Evolutionary conservation across 495 filamentous ascomycete species (phyloP), one percentile per base, ranked within the genome.

Genomic region (Penicillium soppii): DNA sequence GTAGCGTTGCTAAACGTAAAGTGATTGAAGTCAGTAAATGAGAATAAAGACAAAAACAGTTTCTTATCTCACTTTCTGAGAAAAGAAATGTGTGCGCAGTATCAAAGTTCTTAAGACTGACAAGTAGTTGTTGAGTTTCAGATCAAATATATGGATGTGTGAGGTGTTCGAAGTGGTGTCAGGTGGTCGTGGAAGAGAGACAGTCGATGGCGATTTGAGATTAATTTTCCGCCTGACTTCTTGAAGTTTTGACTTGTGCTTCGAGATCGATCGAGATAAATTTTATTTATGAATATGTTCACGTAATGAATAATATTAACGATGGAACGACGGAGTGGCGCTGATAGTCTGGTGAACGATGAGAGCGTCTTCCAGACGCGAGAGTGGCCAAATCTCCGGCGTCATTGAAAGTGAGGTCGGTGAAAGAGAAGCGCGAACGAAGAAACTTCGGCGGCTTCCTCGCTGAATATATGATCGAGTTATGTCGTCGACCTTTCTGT

Each of bases 301-400:
- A 35, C 1, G 30, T 37, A 29, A 25, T 10, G 17, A 17, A 36
- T 19, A 8, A 15, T n/a, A 6, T 33, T 16, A 49, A 22, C 27
- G 36, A 19, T 19, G 36, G 16, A 17, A 22, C 12, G 12, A 5
- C 29, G 12, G 19, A 37, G 30, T 15, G 17, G 44, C 39, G 40
- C 49, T 50, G 39, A 47, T 55, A 52, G 55, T 51, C 20, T 23
- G 52, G 23, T 17, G 22, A 56, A 53, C 36, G 48, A 59, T 22
- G 49, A 45, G 45, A 23, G 56, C 46, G 50, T 40, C 47, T 33
- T 56, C 45, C 45, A 33, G 41, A 29, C 50, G 50, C 59, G 40
- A 57, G 16, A 37, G 25, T 25, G 41, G 49, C 35, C 13, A 45
- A 43, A 36, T 30, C 32, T 48, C 44, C 22, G 43, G 43, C 53